Evolutionary conservation across 306 rosid species (phyloP), one percentile per base, ranked within the genome.

Genomic region (Pachyrhizus erosus): DNA sequence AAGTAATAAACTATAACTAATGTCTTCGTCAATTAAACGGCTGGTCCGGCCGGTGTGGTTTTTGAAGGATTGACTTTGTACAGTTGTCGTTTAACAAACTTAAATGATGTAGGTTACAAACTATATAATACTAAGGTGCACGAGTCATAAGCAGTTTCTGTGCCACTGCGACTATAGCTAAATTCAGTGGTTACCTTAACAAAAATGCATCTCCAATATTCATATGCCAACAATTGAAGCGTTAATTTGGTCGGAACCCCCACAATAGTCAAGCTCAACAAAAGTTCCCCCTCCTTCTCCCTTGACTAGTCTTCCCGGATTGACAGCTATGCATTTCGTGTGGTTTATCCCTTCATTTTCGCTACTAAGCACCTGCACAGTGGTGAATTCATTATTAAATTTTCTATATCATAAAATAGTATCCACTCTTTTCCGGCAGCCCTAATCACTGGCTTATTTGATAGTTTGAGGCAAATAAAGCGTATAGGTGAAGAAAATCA

Each of bases 271-370:
- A 34, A 96, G 93, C 90, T 91, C 98, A 0, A 86, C 94, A 55
- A 96, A 96, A 82, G 97, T 96, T 65, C 98, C 99, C 23, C 97
- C 98, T 75, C 99, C 97, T 89, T 92, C 99, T 69, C 98, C 99
- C 87, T 93, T 93, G 72, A 94, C 86, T 12, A 93, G 84, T 88
- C 98, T 92, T 86, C 98, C 99, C 0, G 98, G 99, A 85, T 96
- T 96, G 58, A 96, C 83, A 55, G 94, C 93, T 67, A 93, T 71
- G 84, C 97, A 93, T 73, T 86, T 93, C 65, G 15, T 69, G 75
- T 46, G 80, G 79, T 74, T 87, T 42, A 71, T 86, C 27, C 82
- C 90, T 45, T 87, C 90, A 29, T 84, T 83, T 78, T 88, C 97
- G 15, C 88, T 89, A 29, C 82, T 67, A 65, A 96, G 86, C 37